A percentile compares a stretch with the other conserved stretches of the same genome.
Evolutionary conservation across 331 rosid genomes (phyloP).

Genomic region (Pyrus hybrid): DNA sequence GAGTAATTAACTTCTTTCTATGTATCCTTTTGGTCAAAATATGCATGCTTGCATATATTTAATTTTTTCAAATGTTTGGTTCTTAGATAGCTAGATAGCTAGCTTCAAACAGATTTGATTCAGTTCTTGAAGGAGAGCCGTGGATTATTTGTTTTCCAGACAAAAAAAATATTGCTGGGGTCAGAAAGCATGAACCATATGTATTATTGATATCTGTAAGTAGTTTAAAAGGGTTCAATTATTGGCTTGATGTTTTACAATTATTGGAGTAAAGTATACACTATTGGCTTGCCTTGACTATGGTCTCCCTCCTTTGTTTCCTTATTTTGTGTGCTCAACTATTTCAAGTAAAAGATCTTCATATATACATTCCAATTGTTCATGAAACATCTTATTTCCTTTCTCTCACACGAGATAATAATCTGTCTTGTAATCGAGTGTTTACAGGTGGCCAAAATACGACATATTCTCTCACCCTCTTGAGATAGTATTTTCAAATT

Average conservation of each 20-base stretch:
- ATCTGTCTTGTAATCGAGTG: neutral
- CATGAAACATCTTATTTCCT: neutral
- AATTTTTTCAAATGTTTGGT: neutral
- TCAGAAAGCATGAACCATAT: neutral
- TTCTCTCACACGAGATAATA: neutral
- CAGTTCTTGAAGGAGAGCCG: neutral
- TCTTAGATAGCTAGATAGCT: neutral
- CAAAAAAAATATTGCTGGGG: neutral
- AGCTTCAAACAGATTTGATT: neutral
- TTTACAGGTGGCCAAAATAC: neutral
- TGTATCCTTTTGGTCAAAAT: neutral
- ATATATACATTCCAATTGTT: neutral
- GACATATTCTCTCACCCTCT: neutral
- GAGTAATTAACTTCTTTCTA: neutral
- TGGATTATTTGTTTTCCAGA: neutral
- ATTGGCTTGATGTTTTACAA: slow-evolving; percentile 38
- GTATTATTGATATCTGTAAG: slow-evolving; percentile 21
- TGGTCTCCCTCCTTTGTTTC: neutral
- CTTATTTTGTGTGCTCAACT: neutral
- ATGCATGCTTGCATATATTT: neutral
- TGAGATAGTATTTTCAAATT: neutral
- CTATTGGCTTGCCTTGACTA: slow-evolving; percentile 20
- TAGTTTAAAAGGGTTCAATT: slow-evolving; percentile 31
- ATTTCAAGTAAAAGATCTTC: neutral
- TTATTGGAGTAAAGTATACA: slow-evolving; percentile 23